Evolutionary conservation across 2,329 filamentous ascomycete species (phyloP), one percentile per base, ranked within the genome.

Genomic region (Leptosphaerulina australis): DNA sequence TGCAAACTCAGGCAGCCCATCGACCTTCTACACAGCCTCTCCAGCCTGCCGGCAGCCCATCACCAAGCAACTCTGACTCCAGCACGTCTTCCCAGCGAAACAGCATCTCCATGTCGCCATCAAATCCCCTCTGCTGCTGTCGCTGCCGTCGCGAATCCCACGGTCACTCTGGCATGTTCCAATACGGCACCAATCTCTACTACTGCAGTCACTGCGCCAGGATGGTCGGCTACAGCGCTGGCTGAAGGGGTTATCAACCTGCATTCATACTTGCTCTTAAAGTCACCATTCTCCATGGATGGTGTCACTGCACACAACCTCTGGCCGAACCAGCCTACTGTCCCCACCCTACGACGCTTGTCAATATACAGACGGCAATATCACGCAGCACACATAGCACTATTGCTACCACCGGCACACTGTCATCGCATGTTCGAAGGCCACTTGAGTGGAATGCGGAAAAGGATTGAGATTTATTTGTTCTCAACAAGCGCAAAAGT

Each of bases 181-280:
- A 66, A 20, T 71, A 71, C 47, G 70, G 70, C 44, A 68, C 69
- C 44, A 74, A 74, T 53, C 62, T 68, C 24, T 74, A 73, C 62
- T 75, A 75, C 60, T 75, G 73, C 60, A 62, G 45, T 36, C 73
- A 74, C 56, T 75, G 73, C 50, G 72, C 73, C 43, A 63, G 53
- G 44, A 70, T 75, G 61, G 68, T 69, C 3, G 73, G 73, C 43
- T 74, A 74, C 61, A 65, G 60, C 46, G 58, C 62, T 26, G 68
- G 68, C 22, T 72, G 69, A 72, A 56, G 21, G 14, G 28, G 10
- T 5, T 33, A 14, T 3, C 2, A 14, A 24, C 29, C 15, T n/a
- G 18, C 7, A 22, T 30, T 24, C 28, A 12, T 21, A 21, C 4
- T 29, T 37, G 20, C 26, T 15, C 2, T 12, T 14, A 29, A 30